Evolutionary conservation across 1,284 basidiomycete species (phyloP), one percentile per base, ranked within the genome.

Genomic region (Serendipita sp.): DNA sequence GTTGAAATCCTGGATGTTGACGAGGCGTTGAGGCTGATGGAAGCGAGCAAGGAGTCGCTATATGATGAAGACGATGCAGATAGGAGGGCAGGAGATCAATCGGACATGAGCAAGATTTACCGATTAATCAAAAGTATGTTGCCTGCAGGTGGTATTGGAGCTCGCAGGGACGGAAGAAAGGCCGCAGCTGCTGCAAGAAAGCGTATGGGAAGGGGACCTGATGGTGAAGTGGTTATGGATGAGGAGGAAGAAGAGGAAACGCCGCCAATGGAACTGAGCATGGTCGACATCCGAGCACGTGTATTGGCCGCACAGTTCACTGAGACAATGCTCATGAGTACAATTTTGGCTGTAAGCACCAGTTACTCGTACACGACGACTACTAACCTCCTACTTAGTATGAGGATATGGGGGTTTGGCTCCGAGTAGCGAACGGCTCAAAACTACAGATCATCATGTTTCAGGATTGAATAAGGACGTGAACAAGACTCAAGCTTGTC

Each of bases 21-120:
- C 72, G 96, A 99, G 76, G 96, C 96, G 1, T 77, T 99, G 64
- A 85, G 96, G 41, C 77, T 99, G 66, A 97, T 99, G 91, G 92
- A 95, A 67, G 92, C 91, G 66, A 92, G 88, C 75, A 99, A 99
- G 74, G 88, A 91, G 68, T 90, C 84, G 69, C 76, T 99, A 68
- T 79, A 85, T 66, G 88, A 92, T 58, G 90, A 94, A 47, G 81
- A 84, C 61, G 83, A 87, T 17, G 81, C 82, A 29, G 83, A 82
- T 34, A 68, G 3, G 70, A 72, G 45, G 75, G 75, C 41, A 85
- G 85, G 55, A 79, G 94, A 98, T 72, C 81, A 82, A 66, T 90
- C 91, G 29, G 79, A 81, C 62, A 80, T 84, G 66, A 88, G 85
- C 72, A 85, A 89, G 74, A 90, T 97, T 71, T 94, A 87, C 75